Base-by-base conservation (phyloP, 257 asterid species). In the Solanum neorickii region DNA sequence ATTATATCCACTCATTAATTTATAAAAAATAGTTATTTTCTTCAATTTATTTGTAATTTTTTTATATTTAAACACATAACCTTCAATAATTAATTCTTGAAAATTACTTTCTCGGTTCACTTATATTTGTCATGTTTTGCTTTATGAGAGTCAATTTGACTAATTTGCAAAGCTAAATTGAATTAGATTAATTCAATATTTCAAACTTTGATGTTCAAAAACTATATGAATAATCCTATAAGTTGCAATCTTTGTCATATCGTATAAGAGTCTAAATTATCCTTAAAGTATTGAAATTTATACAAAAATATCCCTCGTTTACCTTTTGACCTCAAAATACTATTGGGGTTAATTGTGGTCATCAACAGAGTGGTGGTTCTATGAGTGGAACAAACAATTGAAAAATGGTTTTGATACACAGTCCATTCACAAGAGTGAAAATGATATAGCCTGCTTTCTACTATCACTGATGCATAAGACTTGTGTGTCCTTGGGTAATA, bases 401-500 rank as follows among this genome's bases (percentile, higher is more conserved):
- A 86, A 85, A 33, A 20, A 25, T 9, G 25, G 33, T 15, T 91
- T 89, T 60, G 89, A 87, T 65, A 86, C 94, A 46, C 93, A 91
- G 85, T 87, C 87, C 65, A 93, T 97, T 65, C 91, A 92, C 86
- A 65, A 37, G 14, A 86, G 92, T 35, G 99, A 97, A 92, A 88
- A 88, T 18, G 93, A 90, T 23, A 86, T 15, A 82, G 92, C 92
- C 2, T 87, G 13, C 86, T 89, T 91, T 87, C 75, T 97, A 60
- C 83, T 95, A 87, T 91, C 41, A 89, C 98, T 95, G 86, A 83
- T 93, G 93, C 94, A 93, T 86, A 88, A 85, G 70, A 86, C 95
- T 0, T 94, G 99, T 88, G 87, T 94, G 46, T 88, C 86, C 49
- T 87, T 95, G 89, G 56, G 56, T 47, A 47, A 47, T 16, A 13